Evolutionary conservation across 192 early-diverging fungal genomes (phyloP).

Genomic region (Coemansia sp.): DNA sequence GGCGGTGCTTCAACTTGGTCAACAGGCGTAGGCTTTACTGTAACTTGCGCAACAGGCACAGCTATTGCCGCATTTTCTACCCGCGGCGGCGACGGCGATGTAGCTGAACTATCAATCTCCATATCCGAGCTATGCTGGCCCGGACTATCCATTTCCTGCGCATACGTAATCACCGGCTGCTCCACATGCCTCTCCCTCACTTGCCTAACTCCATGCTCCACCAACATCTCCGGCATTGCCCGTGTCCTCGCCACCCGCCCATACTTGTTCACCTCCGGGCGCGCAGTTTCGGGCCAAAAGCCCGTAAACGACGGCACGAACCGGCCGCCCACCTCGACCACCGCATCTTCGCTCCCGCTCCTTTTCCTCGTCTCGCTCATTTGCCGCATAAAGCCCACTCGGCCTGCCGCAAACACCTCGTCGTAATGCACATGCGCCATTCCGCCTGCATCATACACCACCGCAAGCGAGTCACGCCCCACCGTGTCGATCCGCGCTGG

Average conservation of each 20-base stretch:
- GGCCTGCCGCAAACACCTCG: slow-evolving; percentile 46
- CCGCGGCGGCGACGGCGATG: slow-evolving; percentile 6
- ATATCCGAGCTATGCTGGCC: slow-evolving; percentile 32
- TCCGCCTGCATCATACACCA: slow-evolving; percentile 29
- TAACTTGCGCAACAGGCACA: background rate
- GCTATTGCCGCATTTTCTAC: background rate
- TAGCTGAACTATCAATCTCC: slow-evolving; percentile 35
- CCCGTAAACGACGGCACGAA: slow-evolving; percentile 46
- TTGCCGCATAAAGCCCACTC: slow-evolving; percentile 42
- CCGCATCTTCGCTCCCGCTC: slow-evolving; percentile 3
- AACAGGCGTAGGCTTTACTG: background rate
- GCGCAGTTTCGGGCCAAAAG: slow-evolving; percentile 38
- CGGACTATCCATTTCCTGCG: background rate
- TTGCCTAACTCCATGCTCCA: slow-evolving; percentile 5
- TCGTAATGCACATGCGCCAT: slow-evolving; percentile 49
- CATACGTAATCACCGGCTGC: background rate
- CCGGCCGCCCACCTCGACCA: slow-evolving; percentile 22
- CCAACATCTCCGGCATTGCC: slow-evolving; percentile 27
- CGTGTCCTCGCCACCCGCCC: slow-evolving; percentile 31
- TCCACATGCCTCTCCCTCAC: background rate
- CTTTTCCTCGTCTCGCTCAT: slow-evolving; percentile 28
- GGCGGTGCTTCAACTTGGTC: background rate
- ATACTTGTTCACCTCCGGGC: slow-evolving; percentile 32
- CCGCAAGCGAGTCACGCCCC: slow-evolving; percentile 22
- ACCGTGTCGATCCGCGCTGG: slow-evolving; percentile 29